These are phyloP conservation scores for Pelagophyceae sp. DNA, from an alignment of 352 stramenopile genomes.

Conservation along the genomic window DNA sequence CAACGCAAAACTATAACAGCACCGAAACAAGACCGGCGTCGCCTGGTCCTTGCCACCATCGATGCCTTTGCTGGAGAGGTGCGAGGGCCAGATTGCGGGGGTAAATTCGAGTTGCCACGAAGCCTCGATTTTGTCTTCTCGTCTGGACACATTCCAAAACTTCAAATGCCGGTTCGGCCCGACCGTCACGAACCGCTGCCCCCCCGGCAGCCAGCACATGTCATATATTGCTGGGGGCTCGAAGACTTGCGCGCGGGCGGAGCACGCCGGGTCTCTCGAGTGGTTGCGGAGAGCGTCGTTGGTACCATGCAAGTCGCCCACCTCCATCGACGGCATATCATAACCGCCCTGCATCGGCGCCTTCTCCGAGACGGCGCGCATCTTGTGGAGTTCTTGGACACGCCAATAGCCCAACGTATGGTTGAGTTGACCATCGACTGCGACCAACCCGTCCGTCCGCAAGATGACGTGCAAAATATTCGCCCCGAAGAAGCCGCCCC, in stretches of 20 bases:
- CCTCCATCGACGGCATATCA: no score
- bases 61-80: neutral
- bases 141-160: neutral
- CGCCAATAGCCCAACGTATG: slow-evolving; percentile 2
- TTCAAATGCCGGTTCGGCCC: neutral
- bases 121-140: neutral
- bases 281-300: neutral
- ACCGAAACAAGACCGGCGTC: neutral
- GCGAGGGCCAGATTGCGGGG: neutral
- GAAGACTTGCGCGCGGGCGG: neutral
- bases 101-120: neutral
- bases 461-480: neutral
- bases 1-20: neutral
- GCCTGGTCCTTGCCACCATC: neutral
- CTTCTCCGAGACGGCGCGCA: no score
- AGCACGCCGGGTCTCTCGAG: neutral
- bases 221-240: slow-evolving; percentile 1
- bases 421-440: neutral
- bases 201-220: neutral
- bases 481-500: neutral
- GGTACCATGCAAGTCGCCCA: neutral
- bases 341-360: no score
- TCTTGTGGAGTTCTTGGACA: neutral
- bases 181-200: neutral
- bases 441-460: neutral